A percentile compares a stretch with the other conserved stretches of the same genome.
Evolutionary conservation across 2,329 filamentous ascomycete species (phyloP).

Genomic region (Neonectria sp.): DNA sequence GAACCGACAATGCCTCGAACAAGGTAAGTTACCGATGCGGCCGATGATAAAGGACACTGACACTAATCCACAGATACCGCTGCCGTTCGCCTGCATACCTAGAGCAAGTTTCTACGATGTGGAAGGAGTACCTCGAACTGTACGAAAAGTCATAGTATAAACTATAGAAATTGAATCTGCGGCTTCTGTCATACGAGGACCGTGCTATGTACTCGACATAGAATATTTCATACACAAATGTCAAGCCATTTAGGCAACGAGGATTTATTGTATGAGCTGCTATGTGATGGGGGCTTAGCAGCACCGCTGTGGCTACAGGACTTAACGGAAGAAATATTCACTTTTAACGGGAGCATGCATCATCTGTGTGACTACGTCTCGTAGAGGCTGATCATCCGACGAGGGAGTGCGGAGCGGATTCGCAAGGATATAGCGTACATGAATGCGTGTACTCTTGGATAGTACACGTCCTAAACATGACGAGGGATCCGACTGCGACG

Average conservation of each 20-base stretch:
- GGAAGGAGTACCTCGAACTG: constrained; percentile 56
- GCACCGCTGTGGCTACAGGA: constrained; percentile 44
- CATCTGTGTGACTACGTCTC: constrained; percentile 50
- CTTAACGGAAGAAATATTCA: constrained; percentile 37
- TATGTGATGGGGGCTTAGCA: constrained; percentile 40
- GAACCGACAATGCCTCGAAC: constrained; percentile 33
- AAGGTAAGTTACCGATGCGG: constrained; percentile 43
- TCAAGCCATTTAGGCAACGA: constrained; percentile 58
- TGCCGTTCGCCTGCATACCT: constrained; percentile 57
- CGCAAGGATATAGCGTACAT: constrained; percentile 51
- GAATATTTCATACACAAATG: constrained; percentile 55
- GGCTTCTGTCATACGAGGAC: constrained; percentile 49
- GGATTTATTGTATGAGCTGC: constrained; percentile 62
- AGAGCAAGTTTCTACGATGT: constrained; percentile 52
- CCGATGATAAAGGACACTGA: neutral
- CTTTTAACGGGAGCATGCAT: constrained; percentile 47
- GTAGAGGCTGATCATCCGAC: constrained; percentile 40
- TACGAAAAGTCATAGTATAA: constrained; percentile 58
- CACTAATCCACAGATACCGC: constrained; percentile 46
- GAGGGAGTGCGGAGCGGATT: constrained; percentile 25
- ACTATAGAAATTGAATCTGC: constrained; percentile 50
- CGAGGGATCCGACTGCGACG: constrained; percentile 8
- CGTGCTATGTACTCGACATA: constrained; percentile 54
- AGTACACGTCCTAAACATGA: constrained; percentile 44
- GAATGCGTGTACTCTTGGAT: constrained; percentile 53